Evolutionary conservation across 352 stramenopile species (phyloP).

Genomic region (Pythium coloratum): DNA sequence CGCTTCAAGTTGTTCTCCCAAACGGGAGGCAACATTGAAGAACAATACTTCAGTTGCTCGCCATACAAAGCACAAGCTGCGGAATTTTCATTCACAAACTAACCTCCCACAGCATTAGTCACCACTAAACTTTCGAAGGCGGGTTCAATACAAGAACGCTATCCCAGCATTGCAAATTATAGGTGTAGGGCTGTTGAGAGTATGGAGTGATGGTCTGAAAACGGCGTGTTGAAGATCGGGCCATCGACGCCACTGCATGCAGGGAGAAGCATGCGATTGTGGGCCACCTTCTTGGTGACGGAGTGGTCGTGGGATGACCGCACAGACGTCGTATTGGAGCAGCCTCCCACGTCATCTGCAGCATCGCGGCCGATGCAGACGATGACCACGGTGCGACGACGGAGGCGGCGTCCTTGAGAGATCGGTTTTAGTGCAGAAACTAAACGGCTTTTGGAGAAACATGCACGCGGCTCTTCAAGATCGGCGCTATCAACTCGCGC

Average conservation of each 20-base stretch:
- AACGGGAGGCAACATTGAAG: slow-evolving; percentile 7
- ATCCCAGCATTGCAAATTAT: not conserved
- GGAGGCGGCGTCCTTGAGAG: not conserved
- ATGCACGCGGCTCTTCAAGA: slow-evolving; percentile 27
- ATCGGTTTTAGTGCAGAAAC: not conserved
- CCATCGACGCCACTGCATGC: not conserved
- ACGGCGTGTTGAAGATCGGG: not conserved
- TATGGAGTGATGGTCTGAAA: not conserved
- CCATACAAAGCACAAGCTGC: not conserved
- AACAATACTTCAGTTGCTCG: slow-evolving; percentile 9
- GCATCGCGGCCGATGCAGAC: not conserved
- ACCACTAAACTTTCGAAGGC: not conserved
- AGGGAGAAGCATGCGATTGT: not conserved
- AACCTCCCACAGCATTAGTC: not conserved
- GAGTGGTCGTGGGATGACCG: not conserved
- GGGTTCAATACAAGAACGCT: not conserved
- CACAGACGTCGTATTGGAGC: not conserved
- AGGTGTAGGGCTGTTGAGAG: not conserved
- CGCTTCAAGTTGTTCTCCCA: not conserved
- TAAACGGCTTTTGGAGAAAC: slow-evolving; percentile 3
- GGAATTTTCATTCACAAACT: not conserved
- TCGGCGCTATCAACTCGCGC: not conserved
- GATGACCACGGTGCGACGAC: not conserved
- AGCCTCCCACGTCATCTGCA: not conserved
- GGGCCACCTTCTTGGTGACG: not conserved